A percentile compares a stretch with the other conserved stretches of the same genome.
Conservation (phyloP, 495 filamentous ascomycete species). For the Pyronema domesticum region DNA sequence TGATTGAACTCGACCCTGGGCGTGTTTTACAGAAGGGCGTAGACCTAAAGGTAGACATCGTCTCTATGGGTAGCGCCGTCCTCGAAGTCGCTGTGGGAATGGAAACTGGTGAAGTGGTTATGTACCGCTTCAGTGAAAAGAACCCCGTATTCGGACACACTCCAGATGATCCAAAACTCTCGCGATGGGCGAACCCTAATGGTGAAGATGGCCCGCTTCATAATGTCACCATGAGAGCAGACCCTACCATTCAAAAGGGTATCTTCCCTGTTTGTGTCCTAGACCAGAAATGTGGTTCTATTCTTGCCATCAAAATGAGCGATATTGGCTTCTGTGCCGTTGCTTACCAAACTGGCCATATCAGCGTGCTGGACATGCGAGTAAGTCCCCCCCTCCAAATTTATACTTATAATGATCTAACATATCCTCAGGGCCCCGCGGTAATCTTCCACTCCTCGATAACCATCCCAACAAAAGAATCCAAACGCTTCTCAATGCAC, state of each 20-base stretch:
- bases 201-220: conserved; percentile 31
- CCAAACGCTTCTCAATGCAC: conserved; percentile 48
- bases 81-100: conserved; percentile 76
- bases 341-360: conserved; percentile 60
- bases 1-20: conserved; percentile 70
- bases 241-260: conserved; percentile 66
- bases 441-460: conserved; percentile 61
- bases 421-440: conserved; percentile 46
- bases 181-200: conserved; percentile 2
- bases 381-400: conserved; percentile 7
- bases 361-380: conserved; percentile 61
- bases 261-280: conserved; percentile 64
- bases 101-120: conserved; percentile 57
- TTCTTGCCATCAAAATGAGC: conserved; percentile 62
- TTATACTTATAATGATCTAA: not conserved
- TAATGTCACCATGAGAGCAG: conserved; percentile 52
- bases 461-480: conserved; percentile 45
- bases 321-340: conserved; percentile 82
- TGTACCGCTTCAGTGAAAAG: conserved; percentile 63
- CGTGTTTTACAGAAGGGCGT: conserved; percentile 65
- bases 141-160: conserved; percentile 40
- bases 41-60: conserved; percentile 55
- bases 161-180: conserved; percentile 13
- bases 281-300: conserved; percentile 59
- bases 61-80: conserved; percentile 56